These are phyloP conservation scores for Alternaria longipes DNA, from an alignment of 2,329 filamentous ascomycete genomes.

Conservation along the genomic window DNA sequence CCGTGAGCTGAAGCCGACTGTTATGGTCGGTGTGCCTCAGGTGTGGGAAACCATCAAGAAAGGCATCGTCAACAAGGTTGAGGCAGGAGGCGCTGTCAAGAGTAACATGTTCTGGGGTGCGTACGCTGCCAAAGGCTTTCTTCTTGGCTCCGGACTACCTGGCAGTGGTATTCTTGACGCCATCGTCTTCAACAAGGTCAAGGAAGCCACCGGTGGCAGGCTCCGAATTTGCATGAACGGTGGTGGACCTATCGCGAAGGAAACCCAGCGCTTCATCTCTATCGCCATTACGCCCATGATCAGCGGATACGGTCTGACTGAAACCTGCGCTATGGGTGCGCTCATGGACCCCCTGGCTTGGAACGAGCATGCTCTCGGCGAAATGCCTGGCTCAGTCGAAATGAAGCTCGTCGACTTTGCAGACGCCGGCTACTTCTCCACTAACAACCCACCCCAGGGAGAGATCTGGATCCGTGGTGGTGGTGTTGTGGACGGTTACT, in stretches of 20 bases:
- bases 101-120: slow-evolving; percentile 81
- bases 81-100: slow-evolving; percentile 73
- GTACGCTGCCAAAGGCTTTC: slow-evolving; percentile 67
- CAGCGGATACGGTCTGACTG: slow-evolving; percentile 90
- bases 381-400: slow-evolving; percentile 79
- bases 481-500: slow-evolving; percentile 80
- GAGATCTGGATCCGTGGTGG: slow-evolving; percentile 89
- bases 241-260: slow-evolving; percentile 86
- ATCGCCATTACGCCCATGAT: slow-evolving; percentile 95
- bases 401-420: slow-evolving; percentile 91
- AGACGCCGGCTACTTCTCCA: slow-evolving; percentile 85
- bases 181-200: slow-evolving; percentile 91
- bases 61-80: slow-evolving; percentile 83
- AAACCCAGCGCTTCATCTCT: slow-evolving; percentile 90
- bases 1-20: slow-evolving; percentile 85
- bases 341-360: slow-evolving; percentile 85
- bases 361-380: slow-evolving; percentile 79
- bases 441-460: slow-evolving; percentile 81
- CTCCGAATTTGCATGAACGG: slow-evolving; percentile 94
- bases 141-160: slow-evolving; percentile 68
- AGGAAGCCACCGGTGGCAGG: slow-evolving; percentile 85
- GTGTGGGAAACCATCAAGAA: slow-evolving; percentile 99
- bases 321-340: slow-evolving; percentile 87
- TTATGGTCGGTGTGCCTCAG: slow-evolving; percentile 93
- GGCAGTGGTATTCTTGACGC: slow-evolving; percentile 77